Conservation (phyloP, 257 asterid genomes). For the Marsdenia floribunda region DNA sequence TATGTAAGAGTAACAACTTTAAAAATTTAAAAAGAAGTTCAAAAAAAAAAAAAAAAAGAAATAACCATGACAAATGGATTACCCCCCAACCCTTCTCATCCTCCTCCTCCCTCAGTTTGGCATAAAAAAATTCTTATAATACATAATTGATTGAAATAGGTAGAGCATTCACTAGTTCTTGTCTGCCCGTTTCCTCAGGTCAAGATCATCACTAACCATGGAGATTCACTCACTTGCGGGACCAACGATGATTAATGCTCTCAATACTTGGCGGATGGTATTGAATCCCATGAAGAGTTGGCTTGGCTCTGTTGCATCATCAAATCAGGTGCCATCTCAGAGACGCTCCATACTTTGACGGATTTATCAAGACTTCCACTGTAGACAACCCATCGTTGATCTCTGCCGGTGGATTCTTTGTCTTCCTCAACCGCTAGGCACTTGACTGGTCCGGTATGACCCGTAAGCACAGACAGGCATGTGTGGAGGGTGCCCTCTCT, state of each 20-base stretch:
- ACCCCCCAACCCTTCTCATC: neutral
- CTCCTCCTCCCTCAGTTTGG: too few relatives aligned
- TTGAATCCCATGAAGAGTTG: conserved; percentile 44
- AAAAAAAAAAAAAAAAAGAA: neutral
- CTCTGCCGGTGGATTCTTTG: conserved; percentile 29
- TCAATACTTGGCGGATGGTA: conserved; percentile 55
- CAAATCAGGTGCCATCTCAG: conserved; percentile 57
- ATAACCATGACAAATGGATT: neutral
- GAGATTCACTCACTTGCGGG: neutral
- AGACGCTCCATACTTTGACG: conserved; percentile 76
- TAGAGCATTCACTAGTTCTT: neutral
- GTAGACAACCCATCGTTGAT: conserved; percentile 58
- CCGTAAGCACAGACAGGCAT: conserved; percentile 62
- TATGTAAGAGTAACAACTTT: neutral
- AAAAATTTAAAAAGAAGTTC: neutral
- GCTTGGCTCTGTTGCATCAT: conserved; percentile 24
- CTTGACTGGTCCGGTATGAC: conserved; percentile 85
- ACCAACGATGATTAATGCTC: neutral
- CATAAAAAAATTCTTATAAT: neutral
- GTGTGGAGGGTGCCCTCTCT: conserved; percentile 51
- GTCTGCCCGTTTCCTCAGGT: neutral
- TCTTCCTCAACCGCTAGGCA: conserved; percentile 62
- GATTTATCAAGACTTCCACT: conserved; percentile 85
- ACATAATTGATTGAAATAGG: neutral
- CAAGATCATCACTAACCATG: conserved; percentile 5